Evolutionary conservation across 495 filamentous ascomycete species (phyloP).

Genomic region (Neurospora sp.): DNA sequence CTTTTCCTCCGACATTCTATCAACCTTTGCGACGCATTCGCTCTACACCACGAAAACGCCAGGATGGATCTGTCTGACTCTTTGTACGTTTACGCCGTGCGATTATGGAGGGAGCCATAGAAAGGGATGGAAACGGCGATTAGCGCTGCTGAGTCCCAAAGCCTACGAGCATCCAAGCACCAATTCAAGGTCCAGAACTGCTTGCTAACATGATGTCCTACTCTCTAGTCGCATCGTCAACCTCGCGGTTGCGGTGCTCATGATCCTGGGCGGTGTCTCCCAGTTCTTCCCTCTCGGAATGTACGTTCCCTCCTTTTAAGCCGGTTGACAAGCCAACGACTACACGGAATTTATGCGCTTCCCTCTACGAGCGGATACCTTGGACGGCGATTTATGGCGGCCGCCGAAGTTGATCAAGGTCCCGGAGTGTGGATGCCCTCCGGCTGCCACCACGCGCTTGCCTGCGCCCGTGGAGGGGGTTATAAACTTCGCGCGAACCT

Average conservation of each 20-base stretch:
- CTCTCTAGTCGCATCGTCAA: constrained; percentile 78
- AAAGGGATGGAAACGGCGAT: background rate
- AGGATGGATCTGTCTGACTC: constrained; percentile 38
- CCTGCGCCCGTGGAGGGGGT: background rate
- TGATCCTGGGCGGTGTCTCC: constrained; percentile 81
- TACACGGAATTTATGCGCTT: background rate
- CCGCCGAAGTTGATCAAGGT: background rate
- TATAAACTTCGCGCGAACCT: background rate
- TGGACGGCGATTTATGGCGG: background rate
- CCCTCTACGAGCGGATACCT: background rate
- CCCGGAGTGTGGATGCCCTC: background rate
- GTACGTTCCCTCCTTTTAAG: constrained; percentile 30
- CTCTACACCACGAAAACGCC: background rate
- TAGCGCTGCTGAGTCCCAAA: background rate
- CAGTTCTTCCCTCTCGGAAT: constrained; percentile 65
- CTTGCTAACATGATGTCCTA: constrained; percentile 7
- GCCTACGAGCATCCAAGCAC: background rate
- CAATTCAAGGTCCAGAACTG: background rate
- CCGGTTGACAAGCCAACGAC: constrained; percentile 10
- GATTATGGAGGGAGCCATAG: background rate
- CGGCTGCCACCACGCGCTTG: background rate
- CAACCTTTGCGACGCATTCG: background rate
- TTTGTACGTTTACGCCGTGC: constrained; percentile 26
- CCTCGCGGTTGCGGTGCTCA: constrained; percentile 74
- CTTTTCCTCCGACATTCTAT: background rate